Base-by-base conservation (phyloP, 805 yeast genomes). In the Hanseniaspora meyeri region DNA sequence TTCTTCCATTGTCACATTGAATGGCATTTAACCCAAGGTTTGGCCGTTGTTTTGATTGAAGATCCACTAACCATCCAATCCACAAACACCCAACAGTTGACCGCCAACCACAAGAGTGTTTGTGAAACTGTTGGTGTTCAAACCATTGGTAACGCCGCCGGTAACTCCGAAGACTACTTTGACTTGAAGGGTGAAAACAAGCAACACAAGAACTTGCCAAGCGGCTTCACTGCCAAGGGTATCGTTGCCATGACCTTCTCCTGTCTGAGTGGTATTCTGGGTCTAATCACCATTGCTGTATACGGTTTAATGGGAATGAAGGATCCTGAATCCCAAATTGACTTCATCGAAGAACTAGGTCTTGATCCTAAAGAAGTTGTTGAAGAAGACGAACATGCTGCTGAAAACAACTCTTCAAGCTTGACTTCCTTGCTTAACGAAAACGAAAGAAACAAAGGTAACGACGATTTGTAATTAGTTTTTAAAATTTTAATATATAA, bases 1-100 rank as follows among this genome's bases (percentile, higher is more conserved):
- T 80, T 83, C 70, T 93, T 93, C 95, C 98, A 91, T 74, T 91
- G 98, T 72, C 98, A 91, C 70, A 85, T 93, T 65, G 97, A 93
- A 70, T 91, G 98, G 98, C 98, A 93, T 74, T 78, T 91, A 76
- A 78, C 82, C 65, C 97, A 93, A 75, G 98, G 98, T 66, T 78
- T 91, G 64, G 95, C 95, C 12, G 64, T 89, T 57, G 74, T 77
- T 11, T 73, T 93, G 46, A 72, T 91, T 55, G 98, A 91, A 73
- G 96, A 88, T 57, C 98, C 98, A 32, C 62, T 68, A 11, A 76
- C 76, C 57, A 75, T 91, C 51, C 87, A 83, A 68, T 69, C 68
- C 19, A 73, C 74, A 57, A 63, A 71, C 56, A 58, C 70, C 16
- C 86, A 85, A 70, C 74, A 74, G 54, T 66, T 90, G 51, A 77